Conservation (phyloP, 1,284 basidiomycete species). For the Cutaneotrichosporon sp. region DNA sequence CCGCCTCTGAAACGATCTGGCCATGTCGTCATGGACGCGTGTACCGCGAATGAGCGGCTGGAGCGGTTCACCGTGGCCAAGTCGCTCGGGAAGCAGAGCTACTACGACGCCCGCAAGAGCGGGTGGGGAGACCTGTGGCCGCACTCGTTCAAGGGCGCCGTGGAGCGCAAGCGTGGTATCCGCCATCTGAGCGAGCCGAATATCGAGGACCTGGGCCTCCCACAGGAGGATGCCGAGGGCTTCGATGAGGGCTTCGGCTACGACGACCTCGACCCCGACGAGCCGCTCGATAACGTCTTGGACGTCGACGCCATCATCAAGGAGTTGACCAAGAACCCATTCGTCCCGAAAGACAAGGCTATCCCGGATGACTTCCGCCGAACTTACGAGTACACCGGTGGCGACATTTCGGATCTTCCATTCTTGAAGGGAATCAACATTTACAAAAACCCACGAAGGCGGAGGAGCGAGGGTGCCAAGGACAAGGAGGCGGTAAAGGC, state of each 20-base stretch:
- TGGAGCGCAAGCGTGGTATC: slow-evolving; percentile 54
- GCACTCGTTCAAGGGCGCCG: slow-evolving; percentile 68
- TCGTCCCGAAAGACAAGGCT: no score
- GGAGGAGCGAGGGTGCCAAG: no score
- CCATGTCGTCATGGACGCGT: slow-evolving; percentile 88
- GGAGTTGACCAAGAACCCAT: not conserved
- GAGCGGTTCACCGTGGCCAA: slow-evolving; percentile 83
- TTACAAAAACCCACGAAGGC: no score
- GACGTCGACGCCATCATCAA: not conserved
- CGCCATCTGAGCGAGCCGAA: slow-evolving; percentile 25
- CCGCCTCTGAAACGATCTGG: slow-evolving; percentile 87
- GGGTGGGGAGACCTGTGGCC: slow-evolving; percentile 94
- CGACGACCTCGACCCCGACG: not conserved
- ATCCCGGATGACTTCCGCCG: no score
- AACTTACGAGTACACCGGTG: no score
- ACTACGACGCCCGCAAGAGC: slow-evolving; percentile 90
- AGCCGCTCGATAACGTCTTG: no score
- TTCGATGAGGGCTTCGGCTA: no score
- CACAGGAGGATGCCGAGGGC: slow-evolving; percentile 10
- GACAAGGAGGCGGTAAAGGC: no score
- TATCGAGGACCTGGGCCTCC: slow-evolving; percentile 1
- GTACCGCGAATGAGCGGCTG: slow-evolving; percentile 66
- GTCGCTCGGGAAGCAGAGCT: slow-evolving; percentile 88
- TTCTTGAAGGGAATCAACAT: no score
- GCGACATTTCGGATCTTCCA: no score